phyloP scores from a whole-genome alignment of 176 grass and related monocot genomes.

The Cocos nucifera region DNA sequence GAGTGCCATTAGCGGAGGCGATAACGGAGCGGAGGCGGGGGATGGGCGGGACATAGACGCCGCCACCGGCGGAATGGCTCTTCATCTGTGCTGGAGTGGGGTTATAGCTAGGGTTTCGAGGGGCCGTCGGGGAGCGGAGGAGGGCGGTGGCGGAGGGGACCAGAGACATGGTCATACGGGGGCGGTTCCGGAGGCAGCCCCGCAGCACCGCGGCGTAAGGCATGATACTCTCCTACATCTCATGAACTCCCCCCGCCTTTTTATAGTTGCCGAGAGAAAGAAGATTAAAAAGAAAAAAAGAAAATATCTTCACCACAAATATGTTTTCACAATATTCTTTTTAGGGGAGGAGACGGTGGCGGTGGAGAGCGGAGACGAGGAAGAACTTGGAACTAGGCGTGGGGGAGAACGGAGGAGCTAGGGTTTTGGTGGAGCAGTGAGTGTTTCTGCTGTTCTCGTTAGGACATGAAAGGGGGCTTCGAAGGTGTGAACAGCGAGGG shows the following conservation, averaged over 20 bases:
- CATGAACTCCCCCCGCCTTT: constrained; percentile 25
- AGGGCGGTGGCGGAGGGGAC: constrained; percentile 25
- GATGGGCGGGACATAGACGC: constrained; percentile 84
- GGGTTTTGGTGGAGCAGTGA: no score
- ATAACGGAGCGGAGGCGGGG: constrained; percentile 81
- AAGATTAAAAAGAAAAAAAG: no score
- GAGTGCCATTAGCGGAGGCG: constrained; percentile 56
- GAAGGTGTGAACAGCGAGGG: no score
- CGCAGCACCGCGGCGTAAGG: constrained; percentile 45
- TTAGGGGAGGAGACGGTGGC: no score
- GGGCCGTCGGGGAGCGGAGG: constrained; percentile 22
- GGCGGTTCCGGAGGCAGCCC: constrained; percentile 38
- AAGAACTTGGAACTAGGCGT: no score
- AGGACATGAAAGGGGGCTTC: no score
- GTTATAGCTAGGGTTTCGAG: not conserved
- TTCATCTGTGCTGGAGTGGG: constrained; percentile 16
- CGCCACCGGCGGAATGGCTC: constrained; percentile 18
- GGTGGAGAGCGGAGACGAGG: no score
- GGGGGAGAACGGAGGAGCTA: no score
- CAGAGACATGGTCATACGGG: constrained; percentile 39
- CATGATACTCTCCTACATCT: constrained; percentile 39
- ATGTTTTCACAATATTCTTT: no score
- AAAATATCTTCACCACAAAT: no score
- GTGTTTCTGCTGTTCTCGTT: no score
- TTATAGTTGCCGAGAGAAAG: not conserved